Percentiles rank a stretch among this genome's conserved stretches.
These are phyloP conservation scores for Cyclotella choctawhatcheeana DNA, from an alignment of 108 stramenopile genomes.

Conservation along the genomic window DNA sequence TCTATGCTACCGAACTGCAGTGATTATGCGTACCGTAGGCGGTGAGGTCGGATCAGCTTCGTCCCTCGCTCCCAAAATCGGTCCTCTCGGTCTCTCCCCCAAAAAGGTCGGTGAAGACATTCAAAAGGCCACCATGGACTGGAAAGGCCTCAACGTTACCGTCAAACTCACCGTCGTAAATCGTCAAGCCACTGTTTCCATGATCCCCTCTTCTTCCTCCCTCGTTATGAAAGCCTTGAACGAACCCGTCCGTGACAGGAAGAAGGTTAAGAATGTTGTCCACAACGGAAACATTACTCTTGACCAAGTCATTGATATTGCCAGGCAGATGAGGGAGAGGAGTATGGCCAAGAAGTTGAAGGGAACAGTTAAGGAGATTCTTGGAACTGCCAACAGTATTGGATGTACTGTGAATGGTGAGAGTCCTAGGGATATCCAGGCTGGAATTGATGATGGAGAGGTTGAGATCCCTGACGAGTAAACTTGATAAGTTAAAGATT, in stretches of 20 bases:
- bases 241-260: conserved; percentile 99
- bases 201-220: conserved; percentile 98
- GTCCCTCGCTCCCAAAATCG: conserved; percentile 99
- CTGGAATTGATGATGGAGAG: conserved; percentile 91
- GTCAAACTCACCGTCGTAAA: conserved; percentile 99
- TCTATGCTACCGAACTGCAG: conserved; percentile 47
- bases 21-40: conserved; percentile 99
- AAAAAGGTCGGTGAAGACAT: conserved; percentile 99
- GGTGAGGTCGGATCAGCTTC: conserved; percentile 99
- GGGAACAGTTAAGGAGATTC: conserved; percentile 99
- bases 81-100: conserved; percentile 99
- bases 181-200: conserved; percentile 98
- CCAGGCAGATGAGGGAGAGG: conserved; percentile 96
- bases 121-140: conserved; percentile 99
- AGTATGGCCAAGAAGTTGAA: conserved; percentile 95
- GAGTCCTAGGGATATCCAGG: conserved; percentile 93
- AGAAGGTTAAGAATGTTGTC: conserved; percentile 99
- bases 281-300: conserved; percentile 99
- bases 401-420: conserved; percentile 99
- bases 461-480: conserved; percentile 94
- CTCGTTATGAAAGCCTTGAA: conserved; percentile 99
- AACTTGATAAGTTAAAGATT: conserved; percentile 20
- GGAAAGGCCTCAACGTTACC: conserved; percentile 99
- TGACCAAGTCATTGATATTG: conserved; percentile 98
- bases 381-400: conserved; percentile 98